Percentiles rank a stretch among this genome's conserved stretches.
Conservation (phyloP, 768 basidiomycete genomes). For the Crassisporium funariophilum region DNA sequence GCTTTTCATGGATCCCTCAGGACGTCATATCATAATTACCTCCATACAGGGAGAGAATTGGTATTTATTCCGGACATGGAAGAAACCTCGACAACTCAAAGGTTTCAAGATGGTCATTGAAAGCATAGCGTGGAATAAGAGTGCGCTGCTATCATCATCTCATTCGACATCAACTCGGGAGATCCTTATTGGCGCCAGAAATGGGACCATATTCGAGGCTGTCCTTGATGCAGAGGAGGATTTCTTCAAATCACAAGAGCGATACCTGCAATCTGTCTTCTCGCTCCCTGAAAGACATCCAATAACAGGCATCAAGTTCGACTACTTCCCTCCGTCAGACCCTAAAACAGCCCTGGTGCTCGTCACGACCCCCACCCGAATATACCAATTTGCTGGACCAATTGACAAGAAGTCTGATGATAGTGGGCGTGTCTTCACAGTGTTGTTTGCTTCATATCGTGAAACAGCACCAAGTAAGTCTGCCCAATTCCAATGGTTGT, state of each 20-base stretch:
- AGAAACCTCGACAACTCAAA: conserved; percentile 80
- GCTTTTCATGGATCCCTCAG: conserved; percentile 91
- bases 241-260: conserved; percentile 87
- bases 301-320: conserved; percentile 84
- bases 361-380: conserved; percentile 81
- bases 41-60: conserved; percentile 91
- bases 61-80: conserved; percentile 83
- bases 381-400: conserved; percentile 86
- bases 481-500: conserved; percentile 17
- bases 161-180: conserved; percentile 78
- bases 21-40: conserved; percentile 85
- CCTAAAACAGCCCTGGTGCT: conserved; percentile 70
- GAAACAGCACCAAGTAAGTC: conserved; percentile 77
- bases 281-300: conserved; percentile 79
- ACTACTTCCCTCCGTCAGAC: conserved; percentile 68
- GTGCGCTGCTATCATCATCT: conserved; percentile 61
- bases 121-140: conserved; percentile 89
- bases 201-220: conserved; percentile 86
- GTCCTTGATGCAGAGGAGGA: conserved; percentile 90
- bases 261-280: conserved; percentile 74
- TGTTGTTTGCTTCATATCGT: conserved; percentile 71
- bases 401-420: conserved; percentile 75
- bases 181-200: conserved; percentile 83
- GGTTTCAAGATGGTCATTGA: conserved; percentile 86
- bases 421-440: conserved; percentile 69